phyloP scores from a whole-genome alignment of 2,329 filamentous ascomycete genomes.

The Penicillium verrucosum region DNA sequence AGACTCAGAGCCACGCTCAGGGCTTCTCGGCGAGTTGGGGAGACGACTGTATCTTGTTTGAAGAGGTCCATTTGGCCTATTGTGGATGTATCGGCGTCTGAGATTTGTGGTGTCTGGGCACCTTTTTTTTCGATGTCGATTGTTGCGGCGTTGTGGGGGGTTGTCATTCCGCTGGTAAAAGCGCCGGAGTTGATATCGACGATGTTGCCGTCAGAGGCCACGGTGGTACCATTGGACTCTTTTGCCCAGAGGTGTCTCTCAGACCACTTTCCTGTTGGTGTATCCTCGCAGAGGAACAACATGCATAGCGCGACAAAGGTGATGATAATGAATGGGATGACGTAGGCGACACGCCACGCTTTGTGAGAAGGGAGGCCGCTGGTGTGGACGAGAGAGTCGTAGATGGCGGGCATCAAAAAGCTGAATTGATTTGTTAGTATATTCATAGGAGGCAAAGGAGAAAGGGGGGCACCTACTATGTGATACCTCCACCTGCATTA shows the following conservation, averaged over 20 bases:
- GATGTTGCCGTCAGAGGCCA: slow-evolving; percentile 26
- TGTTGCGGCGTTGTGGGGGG: slow-evolving; percentile 20
- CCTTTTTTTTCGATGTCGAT: slow-evolving; percentile 36
- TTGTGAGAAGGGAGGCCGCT: slow-evolving; percentile 61
- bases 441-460: background rate
- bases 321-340: slow-evolving; percentile 78
- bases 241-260: slow-evolving; percentile 62
- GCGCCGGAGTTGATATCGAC: slow-evolving; percentile 29
- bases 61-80: slow-evolving; percentile 50
- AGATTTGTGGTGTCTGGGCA: slow-evolving; percentile 21
- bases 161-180: slow-evolving; percentile 21
- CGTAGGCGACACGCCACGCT: slow-evolving; percentile 80
- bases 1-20: slow-evolving; percentile 61
- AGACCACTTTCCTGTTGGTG: slow-evolving; percentile 76
- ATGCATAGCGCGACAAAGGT: slow-evolving; percentile 64
- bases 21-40: slow-evolving; percentile 60
- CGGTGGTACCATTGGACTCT: slow-evolving; percentile 30
- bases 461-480: slow-evolving; percentile 53
- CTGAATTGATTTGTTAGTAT: slow-evolving; percentile 17
- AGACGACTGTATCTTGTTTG: slow-evolving; percentile 59
- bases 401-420: slow-evolving; percentile 89
- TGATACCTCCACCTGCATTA: slow-evolving; percentile 84
- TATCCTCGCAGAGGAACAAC: slow-evolving; percentile 73
- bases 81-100: slow-evolving; percentile 43
- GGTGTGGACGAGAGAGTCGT: slow-evolving; percentile 65